These are phyloP conservation scores for Wallemia mellicola DNA, from an alignment of 1,284 basidiomycete species.

Conservation along the genomic window DNA sequence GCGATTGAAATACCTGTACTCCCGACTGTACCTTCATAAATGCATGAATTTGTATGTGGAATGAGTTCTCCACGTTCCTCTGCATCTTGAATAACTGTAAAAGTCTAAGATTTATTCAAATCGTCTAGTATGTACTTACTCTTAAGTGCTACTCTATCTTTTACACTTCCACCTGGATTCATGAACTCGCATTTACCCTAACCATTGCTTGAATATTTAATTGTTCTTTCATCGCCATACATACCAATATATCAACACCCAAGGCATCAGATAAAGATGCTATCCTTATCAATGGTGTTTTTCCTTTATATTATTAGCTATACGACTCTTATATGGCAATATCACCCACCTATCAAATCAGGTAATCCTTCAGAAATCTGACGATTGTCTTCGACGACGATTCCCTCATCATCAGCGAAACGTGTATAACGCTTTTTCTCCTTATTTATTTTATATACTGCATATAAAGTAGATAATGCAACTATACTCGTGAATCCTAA, in stretches of 20 bases:
- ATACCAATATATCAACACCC: constrained; percentile 58
- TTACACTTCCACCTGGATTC: constrained; percentile 91
- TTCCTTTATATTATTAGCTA: too few relatives aligned
- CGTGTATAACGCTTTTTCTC: neutral
- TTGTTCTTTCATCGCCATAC: constrained; percentile 3
- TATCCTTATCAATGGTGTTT: constrained; percentile 76
- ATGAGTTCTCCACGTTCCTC: constrained; percentile 52
- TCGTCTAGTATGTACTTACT: constrained; percentile 24
- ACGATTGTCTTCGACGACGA: neutral
- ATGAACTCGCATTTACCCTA: constrained; percentile 83
- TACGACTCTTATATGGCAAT: too few relatives aligned
- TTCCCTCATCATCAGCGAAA: neutral
- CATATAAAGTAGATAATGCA: neutral
- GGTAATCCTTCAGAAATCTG: neutral
- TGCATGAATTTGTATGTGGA: constrained; percentile 65
- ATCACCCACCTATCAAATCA: neutral
- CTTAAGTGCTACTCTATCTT: constrained; percentile 75
- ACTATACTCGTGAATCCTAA: neutral
- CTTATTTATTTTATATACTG: neutral
- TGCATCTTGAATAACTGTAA: constrained; percentile 64
- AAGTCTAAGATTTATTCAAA: neutral
- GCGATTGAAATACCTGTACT: constrained; percentile 93
- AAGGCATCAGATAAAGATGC: constrained; percentile 65
- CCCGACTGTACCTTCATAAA: constrained; percentile 93
- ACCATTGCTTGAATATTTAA: neutral